Base-by-base conservation (phyloP, 345 rosid genomes). In the Boechera stricta region DNA sequence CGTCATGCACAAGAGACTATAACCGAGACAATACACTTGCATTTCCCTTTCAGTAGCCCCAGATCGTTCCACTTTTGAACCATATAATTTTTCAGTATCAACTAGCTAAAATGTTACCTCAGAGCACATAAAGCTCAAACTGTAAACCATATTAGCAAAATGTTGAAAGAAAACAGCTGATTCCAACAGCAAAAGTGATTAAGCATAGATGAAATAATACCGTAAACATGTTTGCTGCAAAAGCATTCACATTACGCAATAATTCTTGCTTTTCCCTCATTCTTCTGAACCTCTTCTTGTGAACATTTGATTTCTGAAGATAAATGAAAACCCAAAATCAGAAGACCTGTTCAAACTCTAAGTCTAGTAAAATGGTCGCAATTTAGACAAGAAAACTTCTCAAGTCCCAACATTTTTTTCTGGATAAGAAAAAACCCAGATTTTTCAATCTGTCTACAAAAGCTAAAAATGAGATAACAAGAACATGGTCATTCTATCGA, bases 161-260 rank as follows among this genome's bases (percentile, higher is more conserved):
- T 13, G 28, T 6, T 15, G 58, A 74, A 42, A 66, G 63, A 45
- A 12, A 9, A 36, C 3, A 48, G 24, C 21, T 26, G 12, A 75
- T 10, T 16, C 60, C 12, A 49, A n/a, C 21, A 62, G 26, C 5
- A 7, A 47, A 31, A 44, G 53, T 7, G 59, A 64, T 39, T 13
- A 9, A 65, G 55, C n/a, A 44, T 26, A 52, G 53, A 44, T 26
- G 63, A 18, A 45, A 53, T 2, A 6, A 39, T 57, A 91, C 97
- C 90, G 84, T 64, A 80, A 87, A 83, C 74, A 89, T 15, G 85
- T 77, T 57, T 12, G 88, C 87, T 48, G 90, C 80, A 64, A 82
- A 91, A 53, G 83, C 74, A 79, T 61, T 70, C 29, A 83, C 21
- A 79, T 87, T 81, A n/a, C 86, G 86, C 67, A 87, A 56, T 48